phyloP scores from a whole-genome alignment of 768 basidiomycete genomes.

The Daedalea quercina region DNA sequence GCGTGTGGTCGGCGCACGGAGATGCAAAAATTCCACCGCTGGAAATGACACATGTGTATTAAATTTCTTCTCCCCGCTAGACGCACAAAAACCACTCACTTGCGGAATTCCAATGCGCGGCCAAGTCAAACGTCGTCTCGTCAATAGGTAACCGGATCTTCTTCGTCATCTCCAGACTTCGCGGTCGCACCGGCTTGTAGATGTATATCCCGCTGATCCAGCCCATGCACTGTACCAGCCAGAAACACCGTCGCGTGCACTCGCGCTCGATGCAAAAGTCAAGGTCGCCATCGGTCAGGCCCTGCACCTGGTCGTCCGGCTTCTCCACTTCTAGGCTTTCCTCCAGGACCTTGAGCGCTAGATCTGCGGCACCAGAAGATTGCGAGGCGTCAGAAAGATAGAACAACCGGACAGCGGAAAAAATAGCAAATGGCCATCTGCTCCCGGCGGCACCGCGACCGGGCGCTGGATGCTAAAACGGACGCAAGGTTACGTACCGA shows the following conservation, averaged over 20 bases:
- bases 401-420: neutral
- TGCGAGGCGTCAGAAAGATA: constrained; percentile 1
- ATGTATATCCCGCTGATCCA: constrained; percentile 34
- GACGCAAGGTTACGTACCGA: constrained; percentile 32
- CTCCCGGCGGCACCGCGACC: neutral
- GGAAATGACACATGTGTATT: neutral
- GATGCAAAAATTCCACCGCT: constrained; percentile 58
- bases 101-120: constrained; percentile 13
- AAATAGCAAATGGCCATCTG: neutral
- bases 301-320: constrained; percentile 44
- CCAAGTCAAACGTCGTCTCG: constrained; percentile 73
- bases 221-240: constrained; percentile 66
- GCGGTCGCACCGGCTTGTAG: constrained; percentile 28
- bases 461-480: neutral
- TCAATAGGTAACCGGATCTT: constrained; percentile 70
- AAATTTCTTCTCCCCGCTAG: neutral
- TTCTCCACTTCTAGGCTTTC: constrained; percentile 58
- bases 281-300: constrained; percentile 49
- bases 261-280: constrained; percentile 65
- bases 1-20: constrained; percentile 51
- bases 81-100: constrained; percentile 7
- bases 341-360: constrained; percentile 62
- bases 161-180: constrained; percentile 25
- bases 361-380: constrained; percentile 32
- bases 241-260: constrained; percentile 76